These are phyloP conservation scores for Rossbeevera mucosa DNA, from an alignment of 768 basidiomycete species.

Conservation along the genomic window DNA sequence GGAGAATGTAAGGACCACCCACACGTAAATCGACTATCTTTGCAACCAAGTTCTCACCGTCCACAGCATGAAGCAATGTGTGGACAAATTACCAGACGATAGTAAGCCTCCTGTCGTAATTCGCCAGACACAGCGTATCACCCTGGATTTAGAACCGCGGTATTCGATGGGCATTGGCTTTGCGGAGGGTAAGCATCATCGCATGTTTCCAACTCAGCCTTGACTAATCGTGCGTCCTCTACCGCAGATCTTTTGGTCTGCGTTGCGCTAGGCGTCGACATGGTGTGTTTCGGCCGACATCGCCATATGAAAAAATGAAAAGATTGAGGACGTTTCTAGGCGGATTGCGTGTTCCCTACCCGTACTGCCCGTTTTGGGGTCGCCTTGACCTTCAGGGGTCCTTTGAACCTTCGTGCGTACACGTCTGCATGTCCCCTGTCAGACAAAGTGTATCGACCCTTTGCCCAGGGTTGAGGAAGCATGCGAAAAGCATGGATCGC, in stretches of 20 bases:
- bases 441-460: conserved; percentile 6
- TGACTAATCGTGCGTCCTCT: neutral
- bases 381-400: conserved; percentile 76
- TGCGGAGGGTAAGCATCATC: conserved; percentile 63
- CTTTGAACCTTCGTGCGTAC: conserved; percentile 69
- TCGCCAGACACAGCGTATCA: conserved; percentile 7
- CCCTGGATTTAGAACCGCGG: conserved; percentile 56
- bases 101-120: conserved; percentile 40
- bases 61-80: conserved; percentile 73
- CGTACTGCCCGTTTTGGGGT: conserved; percentile 90
- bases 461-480: conserved; percentile 49
- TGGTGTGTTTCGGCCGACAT: conserved; percentile 46
- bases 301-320: neutral
- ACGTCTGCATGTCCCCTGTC: neutral
- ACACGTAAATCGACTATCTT: neutral
- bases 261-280: conserved; percentile 87
- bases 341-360: conserved; percentile 92
- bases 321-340: conserved; percentile 39
- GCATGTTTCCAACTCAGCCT: neutral
- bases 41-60: conserved; percentile 8
- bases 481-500: conserved; percentile 61
- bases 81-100: conserved; percentile 72
- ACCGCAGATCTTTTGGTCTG: conserved; percentile 78
- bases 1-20: conserved; percentile 61
- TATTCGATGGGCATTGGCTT: conserved; percentile 94